Conservation (phyloP, 1,284 basidiomycete species). For the Leccinum subspadiceum region DNA sequence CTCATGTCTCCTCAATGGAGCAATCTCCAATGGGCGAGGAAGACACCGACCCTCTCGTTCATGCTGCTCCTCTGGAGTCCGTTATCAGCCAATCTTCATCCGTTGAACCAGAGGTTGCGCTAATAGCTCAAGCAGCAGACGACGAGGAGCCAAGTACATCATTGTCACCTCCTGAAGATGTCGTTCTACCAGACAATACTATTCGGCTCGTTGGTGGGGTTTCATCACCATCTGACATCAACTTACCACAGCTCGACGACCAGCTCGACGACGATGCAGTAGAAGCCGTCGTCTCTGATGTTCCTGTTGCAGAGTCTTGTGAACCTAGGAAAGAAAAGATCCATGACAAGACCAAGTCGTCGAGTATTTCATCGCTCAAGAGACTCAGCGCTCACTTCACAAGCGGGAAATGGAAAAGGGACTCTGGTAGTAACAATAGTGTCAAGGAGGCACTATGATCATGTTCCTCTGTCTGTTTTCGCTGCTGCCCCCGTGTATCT, state of each 20-base stretch:
- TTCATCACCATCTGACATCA: constrained; percentile 35
- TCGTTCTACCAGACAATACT: constrained; percentile 35
- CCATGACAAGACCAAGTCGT: constrained; percentile 52
- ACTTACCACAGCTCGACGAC: constrained; percentile 21
- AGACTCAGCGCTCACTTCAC: constrained; percentile 42
- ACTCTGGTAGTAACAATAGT: constrained; percentile 43
- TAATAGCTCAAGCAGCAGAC: background rate
- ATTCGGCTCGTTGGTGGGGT: constrained; percentile 60
- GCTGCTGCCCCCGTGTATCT: constrained; percentile 4
- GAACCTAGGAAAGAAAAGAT: constrained; percentile 26
- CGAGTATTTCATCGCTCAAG: constrained; percentile 54
- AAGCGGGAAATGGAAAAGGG: constrained; percentile 49
- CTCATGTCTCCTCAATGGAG: constrained; percentile 11
- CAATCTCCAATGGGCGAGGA: constrained; percentile 26
- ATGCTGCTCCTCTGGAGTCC: constrained; percentile 38
- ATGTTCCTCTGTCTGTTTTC: constrained; percentile 13
- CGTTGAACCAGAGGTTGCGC: constrained; percentile 4
- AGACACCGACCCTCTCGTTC: constrained; percentile 46
- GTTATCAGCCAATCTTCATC: constrained; percentile 21
- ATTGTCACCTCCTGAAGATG: constrained; percentile 6
- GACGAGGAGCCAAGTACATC: constrained; percentile 9
- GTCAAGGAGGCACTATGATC: constrained; percentile 31
- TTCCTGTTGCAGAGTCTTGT: constrained; percentile 17
- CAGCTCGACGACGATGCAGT: constrained; percentile 26
- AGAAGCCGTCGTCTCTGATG: constrained; percentile 27